Conservation (phyloP, 495 filamentous ascomycete species). For the Pyrenula aspistea region DNA sequence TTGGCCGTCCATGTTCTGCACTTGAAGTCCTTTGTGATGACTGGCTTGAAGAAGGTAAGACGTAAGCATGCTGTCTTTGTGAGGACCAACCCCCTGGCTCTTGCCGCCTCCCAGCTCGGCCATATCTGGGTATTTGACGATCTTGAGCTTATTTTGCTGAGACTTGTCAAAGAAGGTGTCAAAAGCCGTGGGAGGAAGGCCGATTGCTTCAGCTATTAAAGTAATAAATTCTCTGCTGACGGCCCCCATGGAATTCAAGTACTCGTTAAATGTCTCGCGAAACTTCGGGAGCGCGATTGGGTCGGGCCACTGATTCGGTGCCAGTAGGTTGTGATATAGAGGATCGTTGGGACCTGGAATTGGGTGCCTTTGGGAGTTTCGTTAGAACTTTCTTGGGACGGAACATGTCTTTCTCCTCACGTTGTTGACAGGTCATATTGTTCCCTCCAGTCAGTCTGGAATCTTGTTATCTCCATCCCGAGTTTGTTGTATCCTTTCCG, state of each 20-base stretch:
- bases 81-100: constrained; percentile 67
- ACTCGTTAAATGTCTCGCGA: constrained; percentile 53
- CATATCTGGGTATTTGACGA: constrained; percentile 74
- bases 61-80: constrained; percentile 87
- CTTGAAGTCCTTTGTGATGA: constrained; percentile 71
- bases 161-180: constrained; percentile 67
- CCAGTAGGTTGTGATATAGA: constrained; percentile 66
- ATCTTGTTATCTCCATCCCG: constrained; percentile 33
- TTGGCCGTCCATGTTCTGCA: constrained; percentile 68
- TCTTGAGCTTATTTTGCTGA: constrained; percentile 86
- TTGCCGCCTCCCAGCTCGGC: constrained; percentile 4
- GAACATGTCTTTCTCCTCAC: constrained; percentile 13
- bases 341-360: constrained; percentile 51
- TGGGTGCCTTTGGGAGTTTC: constrained; percentile 44
- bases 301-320: constrained; percentile 80
- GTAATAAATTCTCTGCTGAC: constrained; percentile 68
- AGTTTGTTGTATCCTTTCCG: constrained; percentile 31
- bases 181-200: constrained; percentile 60
- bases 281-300: constrained; percentile 56
- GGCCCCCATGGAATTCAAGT: constrained; percentile 59
- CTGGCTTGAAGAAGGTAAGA: constrained; percentile 80
- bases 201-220: constrained; percentile 80
- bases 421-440: constrained; percentile 74
- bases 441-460: constrained; percentile 46
- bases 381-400: neutral